Evolutionary conservation across 2,329 filamentous ascomycete genomes (phyloP).

Genomic region (Lachnellula suecica): DNA sequence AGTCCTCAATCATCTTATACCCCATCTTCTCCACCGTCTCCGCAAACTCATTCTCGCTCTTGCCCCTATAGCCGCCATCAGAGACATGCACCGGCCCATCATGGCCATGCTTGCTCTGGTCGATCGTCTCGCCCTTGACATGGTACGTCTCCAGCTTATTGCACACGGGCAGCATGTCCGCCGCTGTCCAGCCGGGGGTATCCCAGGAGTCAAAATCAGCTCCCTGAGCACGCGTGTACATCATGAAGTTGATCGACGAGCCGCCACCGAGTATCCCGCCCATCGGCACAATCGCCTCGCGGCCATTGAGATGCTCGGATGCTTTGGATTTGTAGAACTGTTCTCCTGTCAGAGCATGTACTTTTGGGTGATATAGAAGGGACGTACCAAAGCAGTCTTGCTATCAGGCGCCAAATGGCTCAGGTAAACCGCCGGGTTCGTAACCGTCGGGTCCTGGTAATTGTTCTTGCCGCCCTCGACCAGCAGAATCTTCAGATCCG

Average conservation of each 20-base stretch:
- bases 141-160: slow-evolving; percentile 59
- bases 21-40: slow-evolving; percentile 47
- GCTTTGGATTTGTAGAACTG: slow-evolving; percentile 51
- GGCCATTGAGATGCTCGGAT: slow-evolving; percentile 43
- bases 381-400: slow-evolving; percentile 40
- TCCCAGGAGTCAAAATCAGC: slow-evolving; percentile 53
- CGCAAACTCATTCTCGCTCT: slow-evolving; percentile 49
- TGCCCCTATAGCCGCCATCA: slow-evolving; percentile 44
- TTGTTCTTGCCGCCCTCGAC: slow-evolving; percentile 55
- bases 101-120: slow-evolving; percentile 45
- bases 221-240: slow-evolving; percentile 45
- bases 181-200: slow-evolving; percentile 48
- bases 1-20: slow-evolving; percentile 50
- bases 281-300: slow-evolving; percentile 40
- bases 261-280: slow-evolving; percentile 61
- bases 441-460: slow-evolving; percentile 47
- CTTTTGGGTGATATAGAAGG: too few species aligned
- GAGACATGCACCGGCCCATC: slow-evolving; percentile 57
- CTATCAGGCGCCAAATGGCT: slow-evolving; percentile 46
- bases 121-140: slow-evolving; percentile 17
- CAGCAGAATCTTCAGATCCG: slow-evolving; percentile 48
- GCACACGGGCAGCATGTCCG: slow-evolving; percentile 52
- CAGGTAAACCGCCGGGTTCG: slow-evolving; percentile 50
- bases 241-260: slow-evolving; percentile 59
- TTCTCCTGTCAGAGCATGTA: too few species aligned